phyloP scores from a whole-genome alignment of 1,139 yeast species.

The Saccharomycopsis phalli region DNA sequence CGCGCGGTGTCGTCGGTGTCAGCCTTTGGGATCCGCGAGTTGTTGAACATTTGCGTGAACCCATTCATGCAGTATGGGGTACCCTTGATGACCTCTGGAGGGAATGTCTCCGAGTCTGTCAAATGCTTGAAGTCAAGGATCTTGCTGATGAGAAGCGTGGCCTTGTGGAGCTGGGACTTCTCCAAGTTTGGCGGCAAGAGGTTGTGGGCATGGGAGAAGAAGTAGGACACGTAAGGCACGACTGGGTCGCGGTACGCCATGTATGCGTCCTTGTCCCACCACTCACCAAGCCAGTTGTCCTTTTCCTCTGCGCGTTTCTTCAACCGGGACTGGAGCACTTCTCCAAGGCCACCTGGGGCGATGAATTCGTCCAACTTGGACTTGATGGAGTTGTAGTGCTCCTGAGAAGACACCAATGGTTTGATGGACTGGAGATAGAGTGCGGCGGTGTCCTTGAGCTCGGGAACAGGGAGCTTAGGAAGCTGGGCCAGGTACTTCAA shows the following conservation, averaged over 20 bases:
- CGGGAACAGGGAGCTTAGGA: conserved; percentile 85
- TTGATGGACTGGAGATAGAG: conserved; percentile 65
- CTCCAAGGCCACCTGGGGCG: conserved; percentile 55
- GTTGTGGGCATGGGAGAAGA: conserved; percentile 71
- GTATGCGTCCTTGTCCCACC: conserved; percentile 95
- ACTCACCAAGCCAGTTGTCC: conserved; percentile 79
- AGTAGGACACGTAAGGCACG: conserved; percentile 88
- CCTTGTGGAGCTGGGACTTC: conserved; percentile 65
- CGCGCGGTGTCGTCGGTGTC: conserved; percentile 49
- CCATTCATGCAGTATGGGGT: conserved; percentile 92
- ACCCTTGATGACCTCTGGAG: conserved; percentile 73
- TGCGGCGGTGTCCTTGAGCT: conserved; percentile 59
- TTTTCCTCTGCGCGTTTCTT: conserved; percentile 47
- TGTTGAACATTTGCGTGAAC: conserved; percentile 86
- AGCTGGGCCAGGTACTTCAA: conserved; percentile 65
- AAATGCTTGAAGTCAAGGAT: conserved; percentile 47
- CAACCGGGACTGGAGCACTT: conserved; percentile 59
- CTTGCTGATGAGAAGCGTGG: conserved; percentile 52
- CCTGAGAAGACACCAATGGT: conserved; percentile 50
- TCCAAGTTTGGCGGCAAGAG: conserved; percentile 34
- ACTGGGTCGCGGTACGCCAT: conserved; percentile 88
- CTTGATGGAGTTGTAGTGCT: conserved; percentile 49
- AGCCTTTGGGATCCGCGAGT: conserved; percentile 67
- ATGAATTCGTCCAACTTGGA: conserved; percentile 59
- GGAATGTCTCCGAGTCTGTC: conserved; percentile 50